Evolutionary conservation across 306 rosid species (phyloP), one percentile per base, ranked within the genome.

Genomic region (Styphnolobium japonicum): DNA sequence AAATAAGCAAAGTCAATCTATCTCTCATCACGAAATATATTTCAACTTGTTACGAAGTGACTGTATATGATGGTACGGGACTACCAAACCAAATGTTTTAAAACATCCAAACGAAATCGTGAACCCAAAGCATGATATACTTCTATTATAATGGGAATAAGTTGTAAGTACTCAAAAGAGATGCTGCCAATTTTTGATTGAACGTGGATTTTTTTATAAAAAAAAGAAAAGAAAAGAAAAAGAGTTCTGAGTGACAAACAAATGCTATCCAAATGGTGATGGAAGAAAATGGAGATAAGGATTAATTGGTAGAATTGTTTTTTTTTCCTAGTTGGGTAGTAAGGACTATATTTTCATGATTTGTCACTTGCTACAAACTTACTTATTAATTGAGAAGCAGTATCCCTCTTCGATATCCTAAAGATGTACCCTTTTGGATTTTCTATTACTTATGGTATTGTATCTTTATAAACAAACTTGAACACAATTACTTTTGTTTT

Each of bases 61-160:
- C 8, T 23, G n/a, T n/a, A n/a, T n/a, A 40, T 78, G 76, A 78
- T 78, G 76, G 37, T 55, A 67, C n/a, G 8, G 76, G 69, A 78
- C 69, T 77, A 23, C 11, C 10, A 16, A 67, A 58, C 52, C 22
- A 29, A 25, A 27, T 46, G 11, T 16, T 66, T 39, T 40, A 21
- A 79, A 48, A 19, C 46, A 27, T n/a, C 69, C 60, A 75, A 75
- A 12, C 5, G 53, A 31, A 68, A n/a, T 0, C 45, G 22, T 34
- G 77, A 60, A 69, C 31, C 53, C 2, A 23, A 71, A 48, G 67
- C 5, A 71, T 51, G 18, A 40, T 58, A 14, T 63, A 49, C 8
- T 62, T 29, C n/a, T 34, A 58, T 16, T 60, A 4, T 52, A 51
- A 62, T 11, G 27, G 56, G 4, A 37, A 37, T 15, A 48, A 6